A percentile compares a stretch with the other conserved stretches of the same genome.
Conservation (phyloP, 78 protist species). For the Dictyostelium purpureum region DNA sequence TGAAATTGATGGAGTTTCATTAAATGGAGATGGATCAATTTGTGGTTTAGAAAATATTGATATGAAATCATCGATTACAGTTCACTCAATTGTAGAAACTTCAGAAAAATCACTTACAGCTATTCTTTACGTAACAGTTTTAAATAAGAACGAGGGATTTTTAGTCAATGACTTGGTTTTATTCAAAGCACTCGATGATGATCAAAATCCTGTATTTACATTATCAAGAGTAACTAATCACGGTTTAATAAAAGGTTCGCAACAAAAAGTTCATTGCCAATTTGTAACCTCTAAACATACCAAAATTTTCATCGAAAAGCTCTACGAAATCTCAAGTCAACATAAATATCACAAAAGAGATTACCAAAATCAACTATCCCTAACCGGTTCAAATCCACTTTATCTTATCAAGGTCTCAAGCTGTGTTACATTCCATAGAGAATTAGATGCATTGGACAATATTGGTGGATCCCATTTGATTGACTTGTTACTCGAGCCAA, state of each 20-base stretch:
- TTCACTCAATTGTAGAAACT: neutral
- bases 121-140: neutral
- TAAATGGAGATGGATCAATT: neutral
- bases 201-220: neutral
- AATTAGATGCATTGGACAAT: conserved; percentile 4
- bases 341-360: neutral
- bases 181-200: neutral
- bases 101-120: neutral
- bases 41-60: neutral
- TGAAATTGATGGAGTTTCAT: neutral
- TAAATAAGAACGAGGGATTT: neutral
- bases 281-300: neutral
- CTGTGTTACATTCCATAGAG: conserved; percentile 40
- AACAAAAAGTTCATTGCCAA: neutral
- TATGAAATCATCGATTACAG: neutral
- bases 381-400: too few species aligned
- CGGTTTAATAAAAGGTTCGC: neutral
- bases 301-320: neutral
- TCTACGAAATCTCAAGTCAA: neutral
- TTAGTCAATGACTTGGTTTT: neutral
- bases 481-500: conserved; percentile 3
- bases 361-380: too few species aligned
- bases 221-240: neutral
- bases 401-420: neutral
- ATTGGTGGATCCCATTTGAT: neutral